Conservation (phyloP, 441 rosid species). For the Erodium chrysanthum region DNA sequence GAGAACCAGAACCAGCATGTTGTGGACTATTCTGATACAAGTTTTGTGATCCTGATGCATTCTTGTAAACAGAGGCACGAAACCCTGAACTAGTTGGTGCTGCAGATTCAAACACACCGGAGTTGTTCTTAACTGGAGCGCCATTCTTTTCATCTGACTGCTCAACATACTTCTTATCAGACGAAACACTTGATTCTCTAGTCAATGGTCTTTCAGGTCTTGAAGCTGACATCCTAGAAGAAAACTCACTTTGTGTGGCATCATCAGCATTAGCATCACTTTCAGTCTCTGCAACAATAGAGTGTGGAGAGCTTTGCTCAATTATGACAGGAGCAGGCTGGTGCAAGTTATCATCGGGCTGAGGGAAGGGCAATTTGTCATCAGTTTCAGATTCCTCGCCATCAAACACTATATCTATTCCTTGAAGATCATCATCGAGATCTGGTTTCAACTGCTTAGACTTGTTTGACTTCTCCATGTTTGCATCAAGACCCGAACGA, state of each 20-base stretch:
- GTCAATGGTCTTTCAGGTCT: conserved; percentile 62
- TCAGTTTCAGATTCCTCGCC: conserved; percentile 90
- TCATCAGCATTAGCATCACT: conserved; percentile 72
- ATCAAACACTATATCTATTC: conserved; percentile 88
- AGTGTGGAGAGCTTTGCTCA: conserved; percentile 78
- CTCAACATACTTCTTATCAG: conserved; percentile 67
- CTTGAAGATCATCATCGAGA: conserved; percentile 90
- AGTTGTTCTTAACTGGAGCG: conserved; percentile 17
- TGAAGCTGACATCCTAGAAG: conserved; percentile 79
- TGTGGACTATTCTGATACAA: conserved; percentile 59
- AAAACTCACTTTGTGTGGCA: conserved; percentile 67
- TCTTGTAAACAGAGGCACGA: conserved; percentile 38
- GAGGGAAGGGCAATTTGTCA: conserved; percentile 82
- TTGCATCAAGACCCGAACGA: conserved; percentile 34
- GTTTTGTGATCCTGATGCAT: conserved; percentile 38
- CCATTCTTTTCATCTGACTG: conserved; percentile 62
- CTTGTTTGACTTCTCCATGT: conserved; percentile 46
- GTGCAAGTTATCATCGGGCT: conserved; percentile 74
- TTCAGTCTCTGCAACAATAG: conserved; percentile 89
- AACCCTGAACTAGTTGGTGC: conserved; percentile 36
- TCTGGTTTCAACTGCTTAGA: conserved; percentile 73
- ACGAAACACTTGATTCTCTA: conserved; percentile 74
- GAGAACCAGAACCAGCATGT: conserved; percentile 40
- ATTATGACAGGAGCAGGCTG: conserved; percentile 62
- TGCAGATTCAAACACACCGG: conserved; percentile 33